Evolutionary conservation across 1,139 yeast genomes (phyloP).

Genomic region (Saccharomyces pastorianus): DNA sequence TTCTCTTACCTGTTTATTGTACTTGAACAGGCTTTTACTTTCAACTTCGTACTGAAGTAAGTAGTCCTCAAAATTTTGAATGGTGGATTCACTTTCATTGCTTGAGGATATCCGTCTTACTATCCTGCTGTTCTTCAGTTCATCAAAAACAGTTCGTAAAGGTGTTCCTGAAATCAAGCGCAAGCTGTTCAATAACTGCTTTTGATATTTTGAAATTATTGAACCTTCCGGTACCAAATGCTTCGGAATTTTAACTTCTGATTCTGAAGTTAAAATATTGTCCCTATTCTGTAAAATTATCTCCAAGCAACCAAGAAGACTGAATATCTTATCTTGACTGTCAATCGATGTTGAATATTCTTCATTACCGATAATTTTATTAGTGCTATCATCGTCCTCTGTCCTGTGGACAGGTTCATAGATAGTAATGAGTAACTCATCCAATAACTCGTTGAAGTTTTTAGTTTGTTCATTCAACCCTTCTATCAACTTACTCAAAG

Average conservation of each 20-base stretch:
- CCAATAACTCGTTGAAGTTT: constrained; percentile 49
- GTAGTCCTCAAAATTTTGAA: constrained; percentile 18
- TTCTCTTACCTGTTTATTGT: constrained; percentile 36
- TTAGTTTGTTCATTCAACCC: constrained; percentile 49
- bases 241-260: constrained; percentile 16
- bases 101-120: constrained; percentile 15
- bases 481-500: constrained; percentile 11
- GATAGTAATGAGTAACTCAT: constrained; percentile 40
- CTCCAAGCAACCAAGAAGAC: constrained; percentile 55
- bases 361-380: constrained; percentile 37
- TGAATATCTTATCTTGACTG: constrained; percentile 63
- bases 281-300: constrained; percentile 51
- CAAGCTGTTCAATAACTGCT: constrained; percentile 13
- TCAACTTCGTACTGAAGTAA: constrained; percentile 19
- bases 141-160: constrained; percentile 22
- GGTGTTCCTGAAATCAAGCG: constrained; percentile 21
- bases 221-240: constrained; percentile 13
- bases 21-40: constrained; percentile 17
- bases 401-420: constrained; percentile 40
- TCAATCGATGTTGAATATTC: constrained; percentile 70
- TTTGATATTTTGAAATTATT: constrained; percentile 21
- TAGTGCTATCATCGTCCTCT: constrained; percentile 42
- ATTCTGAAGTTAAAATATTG: constrained; percentile 36
- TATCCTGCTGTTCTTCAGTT: constrained; percentile 23
- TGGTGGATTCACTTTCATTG: neutral